Conservation (phyloP, 148 eudicot genomes). For the Amaranthus palmeri region DNA sequence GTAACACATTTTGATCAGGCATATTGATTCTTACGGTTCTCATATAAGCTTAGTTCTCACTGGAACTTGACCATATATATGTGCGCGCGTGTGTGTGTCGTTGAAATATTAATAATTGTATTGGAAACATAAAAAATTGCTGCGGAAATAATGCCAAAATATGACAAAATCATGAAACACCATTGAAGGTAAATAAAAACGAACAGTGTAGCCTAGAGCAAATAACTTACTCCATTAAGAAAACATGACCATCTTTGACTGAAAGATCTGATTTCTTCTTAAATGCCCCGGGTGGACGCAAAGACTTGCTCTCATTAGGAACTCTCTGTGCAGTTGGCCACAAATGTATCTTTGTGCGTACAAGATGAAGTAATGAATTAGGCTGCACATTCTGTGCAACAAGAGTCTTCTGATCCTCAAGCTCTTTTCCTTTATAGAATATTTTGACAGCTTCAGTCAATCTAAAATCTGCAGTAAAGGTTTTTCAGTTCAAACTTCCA, state of each 20-base stretch:
- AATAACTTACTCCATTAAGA: slow-evolving; percentile 86
- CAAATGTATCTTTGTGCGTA: slow-evolving; percentile 74
- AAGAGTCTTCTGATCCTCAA: slow-evolving; percentile 68
- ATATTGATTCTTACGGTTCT: too few relatives aligned
- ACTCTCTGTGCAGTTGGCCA: slow-evolving; percentile 70
- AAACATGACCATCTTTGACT: slow-evolving; percentile 93
- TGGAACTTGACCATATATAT: too few relatives aligned
- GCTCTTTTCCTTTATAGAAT: slow-evolving; percentile 73
- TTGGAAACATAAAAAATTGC: too few relatives aligned
- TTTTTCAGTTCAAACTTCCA: neutral
- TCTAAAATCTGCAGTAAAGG: slow-evolving; percentile 53
- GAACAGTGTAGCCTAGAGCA: neutral
- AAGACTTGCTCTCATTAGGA: slow-evolving; percentile 86
- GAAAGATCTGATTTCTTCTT: slow-evolving; percentile 95
- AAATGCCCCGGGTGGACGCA: slow-evolving; percentile 98
- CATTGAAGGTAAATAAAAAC: too few relatives aligned
- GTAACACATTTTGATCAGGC: too few relatives aligned
- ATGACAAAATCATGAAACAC: too few relatives aligned
- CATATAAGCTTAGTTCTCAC: too few relatives aligned
- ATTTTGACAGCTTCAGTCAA: slow-evolving; percentile 69
- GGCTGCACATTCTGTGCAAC: slow-evolving; percentile 69
- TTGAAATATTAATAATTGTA: too few relatives aligned
- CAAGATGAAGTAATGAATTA: slow-evolving; percentile 93
- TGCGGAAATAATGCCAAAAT: too few relatives aligned
- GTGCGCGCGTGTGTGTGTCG: too few relatives aligned